A percentile compares a stretch with the other conserved stretches of the same genome.
phyloP scores from a whole-genome alignment of 208 protist species.

The Endotrypanum monterogeii region DNA sequence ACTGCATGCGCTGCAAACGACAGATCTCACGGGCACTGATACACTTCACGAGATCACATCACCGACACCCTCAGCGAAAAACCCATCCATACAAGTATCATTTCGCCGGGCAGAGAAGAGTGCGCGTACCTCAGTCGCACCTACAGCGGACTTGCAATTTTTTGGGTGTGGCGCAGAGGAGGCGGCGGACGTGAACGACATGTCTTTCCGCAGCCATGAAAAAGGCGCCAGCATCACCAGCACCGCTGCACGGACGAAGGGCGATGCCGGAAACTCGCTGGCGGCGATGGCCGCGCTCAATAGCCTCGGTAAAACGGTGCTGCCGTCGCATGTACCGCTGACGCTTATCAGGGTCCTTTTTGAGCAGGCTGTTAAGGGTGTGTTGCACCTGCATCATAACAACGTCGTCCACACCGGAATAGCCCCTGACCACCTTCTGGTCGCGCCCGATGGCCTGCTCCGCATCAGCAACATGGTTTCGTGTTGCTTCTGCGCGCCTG shows the following conservation, averaged over 20 bases:
- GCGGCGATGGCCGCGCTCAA: constrained; percentile 5
- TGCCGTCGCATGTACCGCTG: constrained; percentile 20
- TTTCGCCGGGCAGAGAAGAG: constrained; percentile 5
- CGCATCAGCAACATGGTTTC: constrained; percentile 81
- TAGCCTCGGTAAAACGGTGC: background rate
- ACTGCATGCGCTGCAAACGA: background rate
- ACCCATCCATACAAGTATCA: background rate
- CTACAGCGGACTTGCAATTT: background rate
- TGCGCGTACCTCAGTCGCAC: background rate
- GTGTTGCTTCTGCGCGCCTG: constrained; percentile 56
- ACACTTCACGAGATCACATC: background rate
- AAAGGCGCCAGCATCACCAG: background rate
- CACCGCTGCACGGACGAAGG: background rate
- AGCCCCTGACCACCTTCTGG: constrained; percentile 85
- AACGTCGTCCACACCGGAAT: constrained; percentile 79
- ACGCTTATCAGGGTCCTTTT: constrained; percentile 47
- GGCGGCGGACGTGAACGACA: background rate
- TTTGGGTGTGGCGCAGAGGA: background rate
- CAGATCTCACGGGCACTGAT: background rate
- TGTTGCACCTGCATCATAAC: constrained; percentile 76
- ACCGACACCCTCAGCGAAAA: background rate
- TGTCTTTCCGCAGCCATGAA: too few relatives aligned
- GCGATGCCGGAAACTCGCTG: background rate
- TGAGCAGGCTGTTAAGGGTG: constrained; percentile 69
- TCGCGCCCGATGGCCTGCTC: constrained; percentile 59